Conservation (phyloP, 2,329 filamentous ascomycete species). For the Penicillium sp. region DNA sequence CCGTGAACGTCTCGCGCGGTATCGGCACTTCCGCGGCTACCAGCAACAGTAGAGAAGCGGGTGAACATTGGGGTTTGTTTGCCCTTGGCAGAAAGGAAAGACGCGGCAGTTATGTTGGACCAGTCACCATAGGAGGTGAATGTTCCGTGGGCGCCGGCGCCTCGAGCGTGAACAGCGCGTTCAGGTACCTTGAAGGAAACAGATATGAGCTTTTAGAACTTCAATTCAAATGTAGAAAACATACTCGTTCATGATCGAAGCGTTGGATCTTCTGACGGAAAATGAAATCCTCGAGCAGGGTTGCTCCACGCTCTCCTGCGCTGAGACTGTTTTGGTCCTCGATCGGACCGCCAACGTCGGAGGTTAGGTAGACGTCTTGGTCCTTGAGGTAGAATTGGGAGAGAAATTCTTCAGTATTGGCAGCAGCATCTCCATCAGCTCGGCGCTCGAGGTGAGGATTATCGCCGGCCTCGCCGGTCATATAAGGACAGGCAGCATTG, state of each 20-base stretch:
- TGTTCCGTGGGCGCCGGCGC: conserved; percentile 65
- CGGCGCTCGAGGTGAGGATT: conserved; percentile 22
- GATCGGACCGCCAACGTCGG: conserved; percentile 67
- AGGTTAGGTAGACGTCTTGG: conserved; percentile 57
- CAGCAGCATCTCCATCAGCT: conserved; percentile 26
- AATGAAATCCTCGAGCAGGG: conserved; percentile 69
- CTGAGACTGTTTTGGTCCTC: conserved; percentile 65
- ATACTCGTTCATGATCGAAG: conserved; percentile 69
- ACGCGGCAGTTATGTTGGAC: conserved; percentile 66
- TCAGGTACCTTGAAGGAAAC: conserved; percentile 52
- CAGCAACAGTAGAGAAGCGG: conserved; percentile 73
- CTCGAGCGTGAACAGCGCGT: conserved; percentile 67
- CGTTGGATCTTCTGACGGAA: conserved; percentile 70
- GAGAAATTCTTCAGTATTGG: conserved; percentile 41
- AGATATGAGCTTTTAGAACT: conserved; percentile 1
- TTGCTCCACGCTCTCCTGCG: conserved; percentile 65
- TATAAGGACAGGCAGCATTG: conserved; percentile 43
- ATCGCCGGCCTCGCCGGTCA: conserved; percentile 32
- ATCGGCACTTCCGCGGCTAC: conserved; percentile 66
- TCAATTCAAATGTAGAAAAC: conserved; percentile 11
- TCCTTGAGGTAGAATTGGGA: conserved; percentile 53
- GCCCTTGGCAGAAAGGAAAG: conserved; percentile 56
- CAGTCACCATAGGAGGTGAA: conserved; percentile 67
- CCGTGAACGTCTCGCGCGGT: conserved; percentile 71
- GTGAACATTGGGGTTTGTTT: conserved; percentile 65